These are phyloP conservation scores for Themeda triandra DNA, from an alignment of 176 grass and related monocot species.

Conservation along the genomic window DNA sequence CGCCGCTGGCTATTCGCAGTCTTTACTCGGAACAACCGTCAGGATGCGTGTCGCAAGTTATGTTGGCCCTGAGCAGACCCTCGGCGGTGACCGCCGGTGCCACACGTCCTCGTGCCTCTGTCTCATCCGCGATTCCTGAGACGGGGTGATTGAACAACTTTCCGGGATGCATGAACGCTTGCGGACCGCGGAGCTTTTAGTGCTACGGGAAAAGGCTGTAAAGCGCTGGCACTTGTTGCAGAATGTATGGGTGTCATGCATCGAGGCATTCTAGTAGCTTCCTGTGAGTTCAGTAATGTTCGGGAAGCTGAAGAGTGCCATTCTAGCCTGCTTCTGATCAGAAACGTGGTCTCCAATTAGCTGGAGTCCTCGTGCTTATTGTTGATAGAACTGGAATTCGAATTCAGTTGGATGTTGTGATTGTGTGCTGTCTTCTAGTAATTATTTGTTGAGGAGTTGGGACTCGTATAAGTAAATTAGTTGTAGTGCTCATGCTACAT, in stretches of 20 bases:
- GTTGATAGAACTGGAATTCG: neutral
- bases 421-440: neutral
- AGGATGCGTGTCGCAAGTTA: neutral
- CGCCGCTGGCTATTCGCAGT: neutral
- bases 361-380: neutral
- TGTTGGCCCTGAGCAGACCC: neutral
- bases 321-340: constrained; percentile 3
- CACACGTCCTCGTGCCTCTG: neutral
- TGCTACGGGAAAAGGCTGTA: constrained; percentile 18
- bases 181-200: constrained; percentile 18
- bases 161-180: constrained; percentile 1
- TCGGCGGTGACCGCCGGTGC: neutral
- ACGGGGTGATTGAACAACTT: neutral
- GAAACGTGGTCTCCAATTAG: neutral
- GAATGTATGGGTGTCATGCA: neutral
- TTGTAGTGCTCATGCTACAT: neutral
- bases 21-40: neutral
- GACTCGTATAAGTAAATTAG: neutral
- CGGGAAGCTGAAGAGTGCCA: neutral
- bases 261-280: constrained; percentile 21
- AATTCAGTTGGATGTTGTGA: neutral
- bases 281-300: constrained; percentile 11
- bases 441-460: neutral
- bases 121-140: constrained; percentile 17
- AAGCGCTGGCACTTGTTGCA: constrained; percentile 19